These are phyloP conservation scores for Candida qinlingensis DNA, from an alignment of 805 yeast species.

Conservation along the genomic window DNA sequence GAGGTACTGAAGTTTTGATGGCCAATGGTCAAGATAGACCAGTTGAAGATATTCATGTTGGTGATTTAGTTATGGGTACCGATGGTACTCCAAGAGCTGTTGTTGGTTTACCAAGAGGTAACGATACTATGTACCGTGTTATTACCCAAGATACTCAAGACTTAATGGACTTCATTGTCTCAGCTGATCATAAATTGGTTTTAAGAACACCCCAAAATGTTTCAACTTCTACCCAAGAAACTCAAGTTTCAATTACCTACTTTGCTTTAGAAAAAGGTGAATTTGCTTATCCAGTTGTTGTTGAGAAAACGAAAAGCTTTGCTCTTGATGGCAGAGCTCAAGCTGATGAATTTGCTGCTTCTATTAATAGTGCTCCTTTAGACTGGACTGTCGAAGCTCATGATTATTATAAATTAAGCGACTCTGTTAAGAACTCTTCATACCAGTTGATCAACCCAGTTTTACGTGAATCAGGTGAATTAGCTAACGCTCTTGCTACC, in stretches of 20 bases:
- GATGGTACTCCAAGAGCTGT: conserved; percentile 38
- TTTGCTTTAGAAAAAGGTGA: conserved; percentile 17
- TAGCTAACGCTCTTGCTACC: conserved; percentile 25
- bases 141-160: conserved; percentile 22
- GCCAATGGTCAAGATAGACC: conserved; percentile 34
- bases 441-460: conserved; percentile 33
- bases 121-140: conserved; percentile 37
- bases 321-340: conserved; percentile 14
- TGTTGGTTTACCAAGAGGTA: conserved; percentile 37
- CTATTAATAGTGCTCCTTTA: conserved; percentile 15
- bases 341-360: conserved; percentile 22
- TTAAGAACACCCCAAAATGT: conserved; percentile 30
- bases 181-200: conserved; percentile 36
- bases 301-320: neutral
- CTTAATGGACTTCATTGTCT: conserved; percentile 28
- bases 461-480: conserved; percentile 27
- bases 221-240: conserved; percentile 10
- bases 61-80: conserved; percentile 37
- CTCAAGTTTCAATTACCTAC: conserved; percentile 22
- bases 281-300: conserved; percentile 12
- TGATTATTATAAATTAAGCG: conserved; percentile 27
- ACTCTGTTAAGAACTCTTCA: conserved; percentile 28
- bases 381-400: conserved; percentile 38
- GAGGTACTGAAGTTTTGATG: conserved; percentile 39
- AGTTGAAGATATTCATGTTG: conserved; percentile 32